phyloP scores from a whole-genome alignment of 2,329 filamentous ascomycete species.

The Cryphonectria naterciae region DNA sequence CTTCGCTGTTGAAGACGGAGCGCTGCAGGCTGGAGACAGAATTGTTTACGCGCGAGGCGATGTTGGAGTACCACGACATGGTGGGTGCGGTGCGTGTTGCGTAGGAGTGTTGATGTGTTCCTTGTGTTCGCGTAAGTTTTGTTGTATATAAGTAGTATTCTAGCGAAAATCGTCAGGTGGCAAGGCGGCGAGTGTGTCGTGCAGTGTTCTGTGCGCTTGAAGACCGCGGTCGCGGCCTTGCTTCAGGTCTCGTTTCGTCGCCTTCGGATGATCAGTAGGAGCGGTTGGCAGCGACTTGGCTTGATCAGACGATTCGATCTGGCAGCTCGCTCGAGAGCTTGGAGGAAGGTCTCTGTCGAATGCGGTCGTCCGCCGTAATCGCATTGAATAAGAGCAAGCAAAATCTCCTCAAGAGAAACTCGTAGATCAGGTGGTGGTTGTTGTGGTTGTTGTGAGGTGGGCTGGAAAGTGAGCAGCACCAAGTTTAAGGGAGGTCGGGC shows the following conservation, averaged over 20 bases:
- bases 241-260: constrained; percentile 19
- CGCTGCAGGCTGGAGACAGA: constrained; percentile 66
- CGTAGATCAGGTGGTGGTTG: neutral
- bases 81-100: constrained; percentile 30
- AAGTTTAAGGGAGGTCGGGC: constrained; percentile 15
- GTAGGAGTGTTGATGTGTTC: neutral
- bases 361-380: no score
- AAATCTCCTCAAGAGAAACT: neutral
- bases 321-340: neutral
- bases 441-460: neutral
- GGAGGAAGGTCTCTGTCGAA: neutral
- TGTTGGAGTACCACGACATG: constrained; percentile 83
- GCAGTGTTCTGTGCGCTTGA: constrained; percentile 10
- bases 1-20: constrained; percentile 58
- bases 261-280: constrained; percentile 14
- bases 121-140: neutral
- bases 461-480: constrained; percentile 11
- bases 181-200: neutral
- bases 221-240: constrained; percentile 4
- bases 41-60: constrained; percentile 67
- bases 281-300: neutral
- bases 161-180: neutral
- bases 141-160: neutral
- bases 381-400: neutral
- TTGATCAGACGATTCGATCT: neutral